Conservation (phyloP, 805 yeast species). For the Ogataea angusta region DNA sequence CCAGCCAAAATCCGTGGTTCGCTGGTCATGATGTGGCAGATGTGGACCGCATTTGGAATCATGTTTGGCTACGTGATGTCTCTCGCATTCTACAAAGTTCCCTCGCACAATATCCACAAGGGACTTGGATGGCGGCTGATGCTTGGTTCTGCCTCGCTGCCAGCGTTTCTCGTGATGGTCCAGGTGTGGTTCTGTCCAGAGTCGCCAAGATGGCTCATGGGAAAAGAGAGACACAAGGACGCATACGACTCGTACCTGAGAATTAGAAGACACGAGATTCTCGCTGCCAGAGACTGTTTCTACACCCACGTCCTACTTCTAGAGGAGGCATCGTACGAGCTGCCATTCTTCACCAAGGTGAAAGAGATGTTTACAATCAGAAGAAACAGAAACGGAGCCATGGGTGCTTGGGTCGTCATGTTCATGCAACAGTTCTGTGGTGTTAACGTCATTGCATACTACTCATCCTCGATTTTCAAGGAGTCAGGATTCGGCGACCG, state of each 20-base stretch:
- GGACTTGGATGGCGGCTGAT: conserved; percentile 69
- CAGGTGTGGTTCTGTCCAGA: conserved; percentile 72
- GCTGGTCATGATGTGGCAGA: conserved; percentile 71
- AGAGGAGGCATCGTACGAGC: conserved; percentile 54
- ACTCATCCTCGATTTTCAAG: conserved; percentile 71
- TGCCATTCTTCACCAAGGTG: conserved; percentile 45
- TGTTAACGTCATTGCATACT: conserved; percentile 82
- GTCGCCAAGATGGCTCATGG: conserved; percentile 77
- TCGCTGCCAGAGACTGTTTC: conserved; percentile 70
- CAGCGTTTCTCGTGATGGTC: conserved; percentile 55
- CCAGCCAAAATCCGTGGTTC: conserved; percentile 65
- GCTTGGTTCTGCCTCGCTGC: conserved; percentile 66
- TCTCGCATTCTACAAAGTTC: conserved; percentile 58
- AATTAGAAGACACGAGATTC: conserved; percentile 49
- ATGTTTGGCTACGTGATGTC: conserved; percentile 68
- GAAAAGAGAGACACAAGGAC: conserved; percentile 58
- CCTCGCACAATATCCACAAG: conserved; percentile 40
- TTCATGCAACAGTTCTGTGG: conserved; percentile 93
- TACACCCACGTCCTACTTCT: conserved; percentile 61
- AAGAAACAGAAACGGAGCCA: conserved; percentile 79
- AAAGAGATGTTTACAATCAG: conserved; percentile 64
- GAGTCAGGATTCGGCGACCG: conserved; percentile 62
- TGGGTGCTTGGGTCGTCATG: conserved; percentile 80
- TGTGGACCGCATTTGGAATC: conserved; percentile 72
- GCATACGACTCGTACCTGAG: conserved; percentile 50